Conservation (phyloP, 441 rosid genomes). For the Bruguiera hainesii region DNA sequence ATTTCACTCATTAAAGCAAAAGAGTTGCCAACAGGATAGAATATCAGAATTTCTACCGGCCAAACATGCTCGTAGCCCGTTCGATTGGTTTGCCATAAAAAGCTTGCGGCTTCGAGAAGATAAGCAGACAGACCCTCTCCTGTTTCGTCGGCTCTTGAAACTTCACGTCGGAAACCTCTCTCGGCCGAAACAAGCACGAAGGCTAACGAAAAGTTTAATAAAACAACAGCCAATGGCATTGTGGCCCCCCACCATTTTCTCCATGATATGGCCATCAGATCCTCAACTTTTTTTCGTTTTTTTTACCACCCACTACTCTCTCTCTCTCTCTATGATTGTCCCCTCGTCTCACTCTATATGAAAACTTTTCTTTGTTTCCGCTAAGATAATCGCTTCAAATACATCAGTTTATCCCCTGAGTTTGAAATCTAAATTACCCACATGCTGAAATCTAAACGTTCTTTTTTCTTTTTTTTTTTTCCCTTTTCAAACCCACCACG, state of each 20-base stretch:
- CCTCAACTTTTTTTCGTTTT: neutral
- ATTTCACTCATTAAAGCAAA: neutral
- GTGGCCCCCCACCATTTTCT: conserved; percentile 35
- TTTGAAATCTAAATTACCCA: no score
- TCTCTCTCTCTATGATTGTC: neutral
- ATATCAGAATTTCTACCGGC: conserved; percentile 53
- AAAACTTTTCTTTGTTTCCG: neutral
- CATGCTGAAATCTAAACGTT: neutral
- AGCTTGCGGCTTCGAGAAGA: conserved; percentile 38
- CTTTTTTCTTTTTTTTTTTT: neutral
- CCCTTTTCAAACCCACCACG: neutral
- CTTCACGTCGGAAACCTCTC: conserved; percentile 40
- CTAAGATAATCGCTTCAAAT: neutral
- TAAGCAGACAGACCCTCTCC: conserved; percentile 30
- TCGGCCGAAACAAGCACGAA: conserved; percentile 56
- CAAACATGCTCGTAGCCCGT: conserved; percentile 69
- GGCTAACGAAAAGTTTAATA: conserved; percentile 35
- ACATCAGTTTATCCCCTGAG: no score
- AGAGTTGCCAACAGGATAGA: neutral
- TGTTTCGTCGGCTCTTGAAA: conserved; percentile 13
- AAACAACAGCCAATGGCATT: conserved; percentile 33
- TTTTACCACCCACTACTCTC: neutral
- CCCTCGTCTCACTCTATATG: no score
- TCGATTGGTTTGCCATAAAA: conserved; percentile 59
- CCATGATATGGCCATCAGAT: conserved; percentile 31